These are phyloP conservation scores for Neonectria coccinea DNA, from an alignment of 2,329 filamentous ascomycete genomes.

Conservation along the genomic window DNA sequence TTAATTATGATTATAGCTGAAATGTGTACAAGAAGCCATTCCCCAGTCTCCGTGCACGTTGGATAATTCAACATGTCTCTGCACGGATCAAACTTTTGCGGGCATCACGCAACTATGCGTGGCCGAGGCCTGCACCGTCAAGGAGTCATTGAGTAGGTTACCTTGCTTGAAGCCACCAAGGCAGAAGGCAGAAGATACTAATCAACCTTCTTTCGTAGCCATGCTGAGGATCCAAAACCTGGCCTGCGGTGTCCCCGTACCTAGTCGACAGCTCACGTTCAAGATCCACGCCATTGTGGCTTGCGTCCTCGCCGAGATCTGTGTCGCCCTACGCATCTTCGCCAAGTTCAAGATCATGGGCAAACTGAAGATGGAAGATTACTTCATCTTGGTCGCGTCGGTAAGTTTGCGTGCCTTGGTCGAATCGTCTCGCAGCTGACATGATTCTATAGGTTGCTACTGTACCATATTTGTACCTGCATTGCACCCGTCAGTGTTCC, in stretches of 20 bases:
- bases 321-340: conserved; percentile 29
- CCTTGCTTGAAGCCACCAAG: not conserved
- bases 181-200: not conserved
- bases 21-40: conserved; percentile 30
- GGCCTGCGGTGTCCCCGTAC: conserved; percentile 31
- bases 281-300: conserved; percentile 30
- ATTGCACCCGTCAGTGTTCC: conserved; percentile 24
- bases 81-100: conserved; percentile 34
- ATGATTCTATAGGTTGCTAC: conserved; percentile 24
- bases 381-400: conserved; percentile 30
- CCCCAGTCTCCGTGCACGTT: conserved; percentile 30
- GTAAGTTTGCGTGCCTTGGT: conserved; percentile 19
- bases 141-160: conserved; percentile 33
- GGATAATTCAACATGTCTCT: conserved; percentile 34
- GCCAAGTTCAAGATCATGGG: conserved; percentile 31
- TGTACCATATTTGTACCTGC: conserved; percentile 33
- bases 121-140: conserved; percentile 27
- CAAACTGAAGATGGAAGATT: conserved; percentile 31
- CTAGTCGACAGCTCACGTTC: conserved; percentile 34
- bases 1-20: conserved; percentile 24
- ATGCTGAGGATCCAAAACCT: conserved; percentile 28
- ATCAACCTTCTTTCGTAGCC: not conserved
- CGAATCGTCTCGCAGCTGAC: not conserved
- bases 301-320: conserved; percentile 30
- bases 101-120: conserved; percentile 32